phyloP scores from a whole-genome alignment of 148 eudicot genomes.

The Beta vulgaris region DNA sequence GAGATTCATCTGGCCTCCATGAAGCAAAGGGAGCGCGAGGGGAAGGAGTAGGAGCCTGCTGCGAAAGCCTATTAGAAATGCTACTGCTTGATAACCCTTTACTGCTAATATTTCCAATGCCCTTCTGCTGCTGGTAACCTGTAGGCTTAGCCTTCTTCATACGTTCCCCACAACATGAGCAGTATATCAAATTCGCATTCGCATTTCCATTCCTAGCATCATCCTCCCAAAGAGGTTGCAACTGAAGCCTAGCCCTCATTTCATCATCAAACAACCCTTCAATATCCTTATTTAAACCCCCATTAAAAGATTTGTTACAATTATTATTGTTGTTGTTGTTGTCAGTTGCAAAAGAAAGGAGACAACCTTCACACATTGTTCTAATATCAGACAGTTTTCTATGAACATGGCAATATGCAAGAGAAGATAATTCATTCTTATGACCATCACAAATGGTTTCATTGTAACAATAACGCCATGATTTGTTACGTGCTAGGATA shows the following conservation, averaged over 20 bases:
- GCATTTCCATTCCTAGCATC: constrained; percentile 21
- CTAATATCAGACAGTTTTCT: constrained; percentile 68
- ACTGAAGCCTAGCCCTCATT: constrained; percentile 28
- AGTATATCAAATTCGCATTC: constrained; percentile 28
- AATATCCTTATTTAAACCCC: constrained; percentile 45
- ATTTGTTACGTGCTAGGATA: constrained; percentile 35
- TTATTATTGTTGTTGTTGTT: constrained; percentile 40
- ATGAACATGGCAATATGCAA: constrained; percentile 91
- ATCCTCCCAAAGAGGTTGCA: constrained; percentile 36
- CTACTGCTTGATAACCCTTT: constrained; percentile 12
- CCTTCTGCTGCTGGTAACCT: constrained; percentile 30
- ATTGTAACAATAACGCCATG: constrained; percentile 50
- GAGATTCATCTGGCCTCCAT: constrained; percentile 54
- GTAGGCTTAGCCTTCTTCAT: constrained; percentile 55
- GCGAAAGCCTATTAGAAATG: constrained; percentile 33
- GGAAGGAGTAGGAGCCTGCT: constrained; percentile 52
- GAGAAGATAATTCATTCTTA: constrained; percentile 77
- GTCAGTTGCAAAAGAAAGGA: constrained; percentile 71
- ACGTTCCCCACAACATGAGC: constrained; percentile 90
- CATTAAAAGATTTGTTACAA: constrained; percentile 42
- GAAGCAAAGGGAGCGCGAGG: constrained; percentile 50
- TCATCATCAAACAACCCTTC: constrained; percentile 58
- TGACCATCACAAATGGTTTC: constrained; percentile 75
- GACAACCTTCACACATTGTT: constrained; percentile 86
- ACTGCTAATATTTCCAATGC: constrained; percentile 2